Evolutionary conservation across 2,329 filamentous ascomycete genomes (phyloP), one percentile per base, ranked within the genome.

Genomic region (Xylaria sp.): DNA sequence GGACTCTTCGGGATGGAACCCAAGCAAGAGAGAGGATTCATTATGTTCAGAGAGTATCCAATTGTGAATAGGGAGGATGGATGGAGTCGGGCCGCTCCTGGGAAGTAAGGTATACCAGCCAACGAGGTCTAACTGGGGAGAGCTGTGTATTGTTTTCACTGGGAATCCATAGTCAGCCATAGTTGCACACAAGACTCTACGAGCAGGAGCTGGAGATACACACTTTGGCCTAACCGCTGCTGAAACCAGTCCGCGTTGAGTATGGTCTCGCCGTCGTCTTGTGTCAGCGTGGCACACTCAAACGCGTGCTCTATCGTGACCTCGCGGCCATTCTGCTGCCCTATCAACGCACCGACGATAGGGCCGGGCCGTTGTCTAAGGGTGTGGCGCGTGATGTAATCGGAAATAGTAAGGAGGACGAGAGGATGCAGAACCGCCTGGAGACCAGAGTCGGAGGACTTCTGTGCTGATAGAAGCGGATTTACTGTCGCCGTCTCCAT

Each of bases 241-340:
- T 80, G 79, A 73, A 98, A 97, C 87, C 91, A 96, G 3, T 78
- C 78, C 55, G 83, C 76, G 67, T 93, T 85, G 8, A 97, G 78
- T 31, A 86, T 75, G 41, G 87, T 82, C 44, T 87, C 80, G 31
- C 85, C 86, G 43, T 85, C 86, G 43, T 87, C 81, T 0, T 80
- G 73, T 13, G 78, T 75, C 31, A 75, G 73, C 1, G 87, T 80
- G 64, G 89, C 86, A 75, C 90, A 92, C 73, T 97, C 93, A 73
- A 97, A 98, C 3, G 92, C 93, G 79, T 96, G 90, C 76, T 98
- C 94, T 67, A 97, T 88, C 9, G 92, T 97, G 70, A 97, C 90
- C 71, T 94, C 89, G 59, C 92, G 89, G 19, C 94, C 94, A 80
- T 92, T 91, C 70, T 97, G 93, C 73, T 95, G 91, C 15, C 95